Conservation (phyloP, 1,139 yeast genomes). For the Suhomyces guaymorum region DNA sequence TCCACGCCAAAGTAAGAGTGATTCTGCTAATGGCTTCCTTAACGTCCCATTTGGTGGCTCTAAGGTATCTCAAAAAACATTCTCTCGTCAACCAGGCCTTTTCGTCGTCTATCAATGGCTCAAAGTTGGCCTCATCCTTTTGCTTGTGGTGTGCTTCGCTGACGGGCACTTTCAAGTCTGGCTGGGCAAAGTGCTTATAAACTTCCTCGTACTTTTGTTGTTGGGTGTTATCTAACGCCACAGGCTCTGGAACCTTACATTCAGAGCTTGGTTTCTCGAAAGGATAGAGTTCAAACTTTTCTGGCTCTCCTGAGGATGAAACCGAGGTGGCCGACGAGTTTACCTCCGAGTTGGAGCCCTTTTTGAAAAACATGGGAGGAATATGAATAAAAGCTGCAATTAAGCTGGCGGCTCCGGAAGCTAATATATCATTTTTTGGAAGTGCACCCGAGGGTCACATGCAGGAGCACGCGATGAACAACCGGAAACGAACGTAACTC, state of each 20-base stretch:
- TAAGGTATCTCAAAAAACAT: constrained; percentile 47
- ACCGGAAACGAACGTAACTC: no score
- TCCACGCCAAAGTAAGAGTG: constrained; percentile 47
- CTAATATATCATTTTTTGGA: no score
- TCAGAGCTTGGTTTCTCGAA: constrained; percentile 50
- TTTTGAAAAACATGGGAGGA: no score
- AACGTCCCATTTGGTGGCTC: constrained; percentile 50
- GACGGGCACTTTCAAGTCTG: constrained; percentile 32
- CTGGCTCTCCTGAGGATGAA: constrained; percentile 15
- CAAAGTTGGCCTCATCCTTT: constrained; percentile 21
- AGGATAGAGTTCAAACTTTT: constrained; percentile 40
- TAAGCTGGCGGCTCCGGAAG: no score
- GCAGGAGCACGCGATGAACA: no score
- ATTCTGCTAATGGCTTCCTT: constrained; percentile 44
- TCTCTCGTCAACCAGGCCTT: constrained; percentile 51
- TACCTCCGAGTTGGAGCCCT: constrained; percentile 4
- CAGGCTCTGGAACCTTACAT: constrained; percentile 53
- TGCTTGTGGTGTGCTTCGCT: constrained; percentile 42
- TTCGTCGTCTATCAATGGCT: constrained; percentile 31
- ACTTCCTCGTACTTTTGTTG: constrained; percentile 20
- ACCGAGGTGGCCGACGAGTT: constrained; percentile 9
- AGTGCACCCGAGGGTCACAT: no score
- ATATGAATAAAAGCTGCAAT: no score
- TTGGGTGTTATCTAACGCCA: constrained; percentile 38
- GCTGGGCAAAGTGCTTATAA: constrained; percentile 20